Base-by-base conservation (phyloP, 2,329 filamentous ascomycete species). In the Capronia americana region DNA sequence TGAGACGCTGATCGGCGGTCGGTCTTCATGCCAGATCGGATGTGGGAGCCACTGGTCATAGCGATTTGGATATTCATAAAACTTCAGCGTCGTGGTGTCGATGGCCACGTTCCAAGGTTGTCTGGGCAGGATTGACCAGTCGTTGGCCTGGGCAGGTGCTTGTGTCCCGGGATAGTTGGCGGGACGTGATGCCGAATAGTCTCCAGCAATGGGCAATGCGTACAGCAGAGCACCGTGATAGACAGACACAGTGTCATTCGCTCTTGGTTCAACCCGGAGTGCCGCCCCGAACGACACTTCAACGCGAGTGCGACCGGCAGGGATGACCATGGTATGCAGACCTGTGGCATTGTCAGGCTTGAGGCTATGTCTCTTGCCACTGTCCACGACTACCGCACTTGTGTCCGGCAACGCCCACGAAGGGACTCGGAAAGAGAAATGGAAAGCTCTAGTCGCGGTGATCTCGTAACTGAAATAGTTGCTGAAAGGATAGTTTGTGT, bases 401-500 rank as follows among this genome's bases (percentile, higher is more conserved):
- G 72, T 70, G 32, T 65, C 70, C n/a, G 67, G 61, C 20, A 74
- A 71, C 2, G 76, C 75, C 83, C 83, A 84, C 8, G 64, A 63
- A 2, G 83, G 82, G n/a, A 84, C 77, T 20, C 82, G 78, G 56
- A 85, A 73, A 63, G 79, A 77, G 64, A 85, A 80, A n/a, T 75
- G 73, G 68, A 83, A 82, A 5, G 76, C 55, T 0, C 69, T 68
- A 6, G 73, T 73, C 3, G 79, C 71, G 20, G 74, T 71, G 62
- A 83, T 77, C 32, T 73, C 77, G 69, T 84, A 84, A 8, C 66
- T 68, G 2, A 84, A 73, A 3, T 67, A 68, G 56, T 79, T 73
- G 11, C 70, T 67, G 70, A 85, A 84, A 0, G 82, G 85, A 72
- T 87, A 87, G 57, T 78, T 76, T 0, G 85, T 87, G 26, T 80